phyloP scores from a whole-genome alignment of 345 rosid species.

The Gossypium raimondii region DNA sequence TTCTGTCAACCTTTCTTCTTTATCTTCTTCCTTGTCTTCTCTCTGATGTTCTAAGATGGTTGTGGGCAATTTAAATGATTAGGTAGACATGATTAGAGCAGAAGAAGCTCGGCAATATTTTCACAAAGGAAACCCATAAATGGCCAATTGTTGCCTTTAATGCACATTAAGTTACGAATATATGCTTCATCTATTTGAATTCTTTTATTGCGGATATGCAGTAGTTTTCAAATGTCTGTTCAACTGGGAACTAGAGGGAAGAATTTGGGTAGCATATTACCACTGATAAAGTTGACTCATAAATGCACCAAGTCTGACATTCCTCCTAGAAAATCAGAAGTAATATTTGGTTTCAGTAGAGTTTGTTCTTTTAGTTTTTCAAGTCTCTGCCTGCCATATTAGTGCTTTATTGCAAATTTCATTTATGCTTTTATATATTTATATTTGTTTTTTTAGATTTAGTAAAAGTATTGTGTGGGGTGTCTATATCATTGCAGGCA shows the following conservation, averaged over 20 bases:
- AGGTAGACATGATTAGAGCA: background rate
- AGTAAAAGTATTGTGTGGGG: background rate
- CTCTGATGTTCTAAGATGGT: background rate
- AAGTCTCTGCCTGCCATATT: background rate
- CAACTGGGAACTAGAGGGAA: background rate
- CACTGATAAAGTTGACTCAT: background rate
- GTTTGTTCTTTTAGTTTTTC: background rate
- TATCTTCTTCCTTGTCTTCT: background rate
- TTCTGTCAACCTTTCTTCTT: background rate
- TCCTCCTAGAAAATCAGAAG: background rate
- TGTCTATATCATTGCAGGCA: conserved; percentile 48
- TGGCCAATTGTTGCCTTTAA: background rate
- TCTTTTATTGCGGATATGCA: background rate
- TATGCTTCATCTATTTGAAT: background rate
- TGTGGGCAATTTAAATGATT: background rate
- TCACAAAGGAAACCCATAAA: background rate
- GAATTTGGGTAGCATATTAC: background rate
- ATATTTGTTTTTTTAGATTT: background rate
- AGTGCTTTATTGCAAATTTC: conserved; percentile 5
- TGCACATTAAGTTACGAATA: background rate
- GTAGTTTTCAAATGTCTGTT: background rate
- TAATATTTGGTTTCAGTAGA: background rate
- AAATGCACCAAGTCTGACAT: background rate
- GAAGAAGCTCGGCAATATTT: background rate
- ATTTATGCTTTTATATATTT: background rate